Evolutionary conservation across 257 asterid genomes (phyloP).

Genomic region (Rauvolfia tetraphylla): DNA sequence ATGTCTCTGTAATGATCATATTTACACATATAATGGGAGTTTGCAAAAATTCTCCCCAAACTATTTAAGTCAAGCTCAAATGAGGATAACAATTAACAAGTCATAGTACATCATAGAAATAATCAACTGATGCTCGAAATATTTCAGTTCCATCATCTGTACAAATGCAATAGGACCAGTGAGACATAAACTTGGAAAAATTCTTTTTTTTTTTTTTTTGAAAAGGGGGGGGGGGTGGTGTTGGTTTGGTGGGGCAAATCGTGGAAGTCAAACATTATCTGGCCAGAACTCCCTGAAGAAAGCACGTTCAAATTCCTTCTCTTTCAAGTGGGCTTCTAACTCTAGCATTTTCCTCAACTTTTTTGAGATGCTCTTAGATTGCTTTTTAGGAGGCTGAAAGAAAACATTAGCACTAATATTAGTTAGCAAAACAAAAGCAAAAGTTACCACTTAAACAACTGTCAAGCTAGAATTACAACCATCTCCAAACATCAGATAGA

Average conservation of each 20-base stretch:
- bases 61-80: neutral
- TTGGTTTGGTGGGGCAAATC: too few relatives aligned
- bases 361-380: slow-evolving; percentile 46
- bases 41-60: neutral
- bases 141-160: neutral
- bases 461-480: neutral
- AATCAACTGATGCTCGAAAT: neutral
- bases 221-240: too few relatives aligned
- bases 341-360: slow-evolving; percentile 69
- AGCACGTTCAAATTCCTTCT: slow-evolving; percentile 70
- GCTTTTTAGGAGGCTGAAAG: slow-evolving; percentile 39
- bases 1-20: neutral
- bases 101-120: neutral
- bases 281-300: slow-evolving; percentile 93
- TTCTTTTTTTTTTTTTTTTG: too few relatives aligned
- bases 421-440: slow-evolving; percentile 3
- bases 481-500: neutral
- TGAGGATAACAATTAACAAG: neutral
- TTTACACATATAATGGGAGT: neutral
- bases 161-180: neutral
- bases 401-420: neutral
- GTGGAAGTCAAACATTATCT: slow-evolving; percentile 58
- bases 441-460: neutral
- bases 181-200: too few relatives aligned
- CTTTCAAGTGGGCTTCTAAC: slow-evolving; percentile 59